A percentile compares a stretch with the other conserved stretches of the same genome.
Conservation (phyloP, 352 stramenopile genomes). For the Phytophthora aleatoria region DNA sequence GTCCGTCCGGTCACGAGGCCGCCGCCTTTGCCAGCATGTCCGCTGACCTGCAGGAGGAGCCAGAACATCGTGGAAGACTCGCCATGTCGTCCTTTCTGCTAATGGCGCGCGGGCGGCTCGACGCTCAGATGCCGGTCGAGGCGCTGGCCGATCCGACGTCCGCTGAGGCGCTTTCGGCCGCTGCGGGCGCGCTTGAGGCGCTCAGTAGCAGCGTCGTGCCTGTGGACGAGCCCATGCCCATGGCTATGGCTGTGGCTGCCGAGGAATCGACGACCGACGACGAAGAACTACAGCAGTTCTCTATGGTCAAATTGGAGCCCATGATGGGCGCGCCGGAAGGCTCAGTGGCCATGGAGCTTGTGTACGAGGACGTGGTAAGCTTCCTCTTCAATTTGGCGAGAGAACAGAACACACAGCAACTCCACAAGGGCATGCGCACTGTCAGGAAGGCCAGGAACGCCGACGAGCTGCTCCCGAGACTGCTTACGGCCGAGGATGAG, state of each 20-base stretch:
- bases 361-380: slow-evolving; percentile 62
- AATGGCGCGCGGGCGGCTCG: slow-evolving; percentile 30
- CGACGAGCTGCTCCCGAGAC: slow-evolving; percentile 49
- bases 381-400: slow-evolving; percentile 66
- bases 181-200: slow-evolving; percentile 31
- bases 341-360: slow-evolving; percentile 43
- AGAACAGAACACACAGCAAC: slow-evolving; percentile 50
- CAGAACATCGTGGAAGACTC: slow-evolving; percentile 23
- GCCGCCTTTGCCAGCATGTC: not conserved
- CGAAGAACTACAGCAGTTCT: slow-evolving; percentile 76
- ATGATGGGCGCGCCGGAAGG: slow-evolving; percentile 30
- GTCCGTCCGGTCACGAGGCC: not conserved
- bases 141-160: slow-evolving; percentile 15
- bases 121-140: slow-evolving; percentile 19
- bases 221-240: slow-evolving; percentile 37
- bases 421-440: slow-evolving; percentile 68
- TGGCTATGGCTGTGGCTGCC: slow-evolving; percentile 41
- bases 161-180: slow-evolving; percentile 15
- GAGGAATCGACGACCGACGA: slow-evolving; percentile 83
- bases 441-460: slow-evolving; percentile 58
- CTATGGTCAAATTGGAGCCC: slow-evolving; percentile 57
- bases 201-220: slow-evolving; percentile 31
- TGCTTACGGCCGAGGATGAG: slow-evolving; percentile 72
- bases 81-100: slow-evolving; percentile 48
- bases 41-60: slow-evolving; percentile 8